Conservation (phyloP, 371 early-diverging fungal genomes). For the Rhizopus arrhizus region DNA sequence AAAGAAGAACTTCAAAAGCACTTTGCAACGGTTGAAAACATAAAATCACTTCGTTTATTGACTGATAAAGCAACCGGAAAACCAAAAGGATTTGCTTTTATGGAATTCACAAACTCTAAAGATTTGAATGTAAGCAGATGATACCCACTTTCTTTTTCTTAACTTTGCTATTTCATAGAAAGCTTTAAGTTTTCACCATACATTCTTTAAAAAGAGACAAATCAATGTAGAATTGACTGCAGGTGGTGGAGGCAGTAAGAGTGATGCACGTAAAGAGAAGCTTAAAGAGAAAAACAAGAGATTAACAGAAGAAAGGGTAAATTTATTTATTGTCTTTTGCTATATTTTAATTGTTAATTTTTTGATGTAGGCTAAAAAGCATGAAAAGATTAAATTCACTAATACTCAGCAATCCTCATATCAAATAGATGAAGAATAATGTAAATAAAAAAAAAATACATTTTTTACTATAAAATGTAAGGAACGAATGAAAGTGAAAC, state of each 20-base stretch:
- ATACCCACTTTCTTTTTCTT: background rate
- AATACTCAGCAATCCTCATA: conserved; percentile 22
- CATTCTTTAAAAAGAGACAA: conserved; percentile 64
- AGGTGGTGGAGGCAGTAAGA: conserved; percentile 78
- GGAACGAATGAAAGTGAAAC: background rate
- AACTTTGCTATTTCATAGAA: conserved; percentile 34
- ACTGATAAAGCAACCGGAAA: conserved; percentile 76
- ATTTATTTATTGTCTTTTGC: conserved; percentile 11
- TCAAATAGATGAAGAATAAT: conserved; percentile 18
- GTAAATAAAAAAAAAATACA: background rate
- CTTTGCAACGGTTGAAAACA: conserved; percentile 60
- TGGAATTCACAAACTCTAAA: conserved; percentile 65
- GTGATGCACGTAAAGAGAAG: conserved; percentile 65
- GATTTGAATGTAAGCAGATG: conserved; percentile 51
- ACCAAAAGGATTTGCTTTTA: conserved; percentile 79
- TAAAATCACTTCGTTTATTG: conserved; percentile 66
- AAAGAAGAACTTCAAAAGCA: conserved; percentile 66
- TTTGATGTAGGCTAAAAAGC: conserved; percentile 28
- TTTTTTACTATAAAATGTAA: background rate
- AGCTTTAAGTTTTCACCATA: conserved; percentile 72
- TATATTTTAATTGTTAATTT: background rate
- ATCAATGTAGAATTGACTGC: conserved; percentile 84
- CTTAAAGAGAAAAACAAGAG: conserved; percentile 67
- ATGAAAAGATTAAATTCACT: conserved; percentile 27
- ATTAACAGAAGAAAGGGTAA: conserved; percentile 70